Conservation (phyloP, 805 yeast species). For the Barnettozyma pratensis region DNA sequence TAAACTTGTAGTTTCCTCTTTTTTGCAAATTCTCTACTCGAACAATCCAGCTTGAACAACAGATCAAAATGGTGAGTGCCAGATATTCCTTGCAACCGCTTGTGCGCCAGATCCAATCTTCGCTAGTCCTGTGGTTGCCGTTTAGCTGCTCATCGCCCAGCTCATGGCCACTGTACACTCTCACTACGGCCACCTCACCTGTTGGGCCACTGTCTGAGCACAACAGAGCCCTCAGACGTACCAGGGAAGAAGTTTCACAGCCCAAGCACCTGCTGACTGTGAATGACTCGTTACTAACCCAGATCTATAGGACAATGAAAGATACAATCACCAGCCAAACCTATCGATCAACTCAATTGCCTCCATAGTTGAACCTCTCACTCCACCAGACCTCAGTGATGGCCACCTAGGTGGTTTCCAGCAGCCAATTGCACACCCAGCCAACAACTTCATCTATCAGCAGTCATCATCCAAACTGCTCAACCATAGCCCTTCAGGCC, state of each 20-base stretch:
- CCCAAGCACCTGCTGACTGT: too few species aligned
- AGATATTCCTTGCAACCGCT: background rate
- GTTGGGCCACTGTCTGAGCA: too few species aligned
- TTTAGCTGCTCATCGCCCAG: too few species aligned
- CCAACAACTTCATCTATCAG: background rate
- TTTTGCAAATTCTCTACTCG: background rate
- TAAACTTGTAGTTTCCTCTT: constrained; percentile 5
- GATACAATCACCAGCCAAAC: constrained; percentile 20
- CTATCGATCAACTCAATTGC: constrained; percentile 33
- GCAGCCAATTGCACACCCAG: constrained; percentile 3
- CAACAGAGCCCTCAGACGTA: too few species aligned
- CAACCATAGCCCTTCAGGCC: background rate
- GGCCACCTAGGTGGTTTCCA: constrained; percentile 19
- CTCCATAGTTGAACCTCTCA: constrained; percentile 46
- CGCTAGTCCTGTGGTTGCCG: too few species aligned
- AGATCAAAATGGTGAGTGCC: constrained; percentile 4
- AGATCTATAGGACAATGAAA: constrained; percentile 14
- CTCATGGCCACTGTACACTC: too few species aligned
- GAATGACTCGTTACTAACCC: background rate
- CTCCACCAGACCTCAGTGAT: constrained; percentile 39
- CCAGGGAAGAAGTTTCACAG: too few species aligned
- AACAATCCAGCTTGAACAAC: background rate
- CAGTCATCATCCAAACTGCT: background rate
- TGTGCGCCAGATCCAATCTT: background rate
- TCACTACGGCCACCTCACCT: too few species aligned